Evolutionary conservation across 2,329 filamentous ascomycete genomes (phyloP).

Genomic region (Moelleriella libera): DNA sequence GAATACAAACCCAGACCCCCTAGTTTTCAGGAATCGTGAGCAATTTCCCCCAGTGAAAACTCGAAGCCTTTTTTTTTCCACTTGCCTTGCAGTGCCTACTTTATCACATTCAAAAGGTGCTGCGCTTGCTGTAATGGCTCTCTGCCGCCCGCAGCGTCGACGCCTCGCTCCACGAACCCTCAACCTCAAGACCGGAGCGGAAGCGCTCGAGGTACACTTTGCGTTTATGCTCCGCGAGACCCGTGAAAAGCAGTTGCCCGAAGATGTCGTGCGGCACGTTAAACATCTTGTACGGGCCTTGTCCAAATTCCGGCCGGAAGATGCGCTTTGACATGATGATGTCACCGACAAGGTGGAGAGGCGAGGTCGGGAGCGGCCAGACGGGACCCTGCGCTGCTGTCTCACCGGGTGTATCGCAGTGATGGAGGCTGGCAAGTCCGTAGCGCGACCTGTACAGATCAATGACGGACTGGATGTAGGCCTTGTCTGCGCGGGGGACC

Average conservation of each 20-base stretch:
- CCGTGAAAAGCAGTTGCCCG: constrained; percentile 8
- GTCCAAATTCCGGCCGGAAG: not conserved
- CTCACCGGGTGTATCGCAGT: not conserved
- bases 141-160: not conserved
- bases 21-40: no score
- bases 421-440: not conserved
- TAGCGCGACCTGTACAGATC: constrained; percentile 8
- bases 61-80: no score
- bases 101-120: not conserved
- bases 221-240: constrained; percentile 9
- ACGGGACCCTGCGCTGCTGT: not conserved
- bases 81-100: no score
- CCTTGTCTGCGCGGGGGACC: constrained; percentile 8
- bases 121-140: not conserved
- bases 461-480: constrained; percentile 9
- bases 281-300: not conserved
- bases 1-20: no score
- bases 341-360: not conserved
- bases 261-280: constrained; percentile 2
- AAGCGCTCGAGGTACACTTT: constrained; percentile 8
- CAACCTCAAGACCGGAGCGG: not conserved
- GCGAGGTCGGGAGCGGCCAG: constrained; percentile 1
- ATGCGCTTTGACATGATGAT: not conserved
- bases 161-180: not conserved
- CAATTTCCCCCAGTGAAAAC: no score